Evolutionary conservation across 2,329 filamentous ascomycete genomes (phyloP), one percentile per base, ranked within the genome.

Genomic region (Colletotrichum caudatum): DNA sequence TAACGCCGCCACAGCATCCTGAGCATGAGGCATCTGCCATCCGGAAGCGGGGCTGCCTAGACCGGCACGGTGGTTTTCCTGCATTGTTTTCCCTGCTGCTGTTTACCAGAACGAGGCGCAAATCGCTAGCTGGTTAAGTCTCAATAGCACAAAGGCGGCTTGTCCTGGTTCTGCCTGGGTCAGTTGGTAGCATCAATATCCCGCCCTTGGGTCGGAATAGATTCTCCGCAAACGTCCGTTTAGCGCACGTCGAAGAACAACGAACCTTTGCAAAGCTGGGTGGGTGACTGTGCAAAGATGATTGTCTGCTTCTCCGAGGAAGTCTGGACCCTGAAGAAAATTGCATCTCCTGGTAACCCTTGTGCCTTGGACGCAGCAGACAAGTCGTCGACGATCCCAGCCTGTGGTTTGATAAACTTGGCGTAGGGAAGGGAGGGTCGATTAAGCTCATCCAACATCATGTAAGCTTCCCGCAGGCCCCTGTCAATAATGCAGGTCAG

Each of bases 381-480:
- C 50, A 61, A 62, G 57, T 67, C 68, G 39, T 67, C 37, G 64
- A 44, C 26, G 20, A 51, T 39, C 16, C 16, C 9, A 46, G 51
- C 54, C 51, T 50, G 59, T 54, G 50, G 12, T 41, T 2, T 20
- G 23, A 59, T 58, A 23, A 68, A 63, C 46, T 54, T 41, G 51
- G 41, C 41, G 39, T 51, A 58, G 65, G 46, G 37, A 12, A 64
- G 29, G 46, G 37, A 12, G 60, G 29, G 18, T 63, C 26, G 59
- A 64, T 69, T 71, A 71, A 71, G 65, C 69, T 71, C 69, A 56
- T 48, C 53, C 35, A 33, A 11, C 65, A 62, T 62, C 60, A 51
- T 51, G 6, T 53, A 62, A 62, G 60, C 60, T 62, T 41, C 33
- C 46, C 33, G 59, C 12, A 5, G 46, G 14, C 59, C 69, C 68